These are phyloP conservation scores for Salisapilia sapeloensis DNA, from an alignment of 352 stramenopile species.

Conservation along the genomic window DNA sequence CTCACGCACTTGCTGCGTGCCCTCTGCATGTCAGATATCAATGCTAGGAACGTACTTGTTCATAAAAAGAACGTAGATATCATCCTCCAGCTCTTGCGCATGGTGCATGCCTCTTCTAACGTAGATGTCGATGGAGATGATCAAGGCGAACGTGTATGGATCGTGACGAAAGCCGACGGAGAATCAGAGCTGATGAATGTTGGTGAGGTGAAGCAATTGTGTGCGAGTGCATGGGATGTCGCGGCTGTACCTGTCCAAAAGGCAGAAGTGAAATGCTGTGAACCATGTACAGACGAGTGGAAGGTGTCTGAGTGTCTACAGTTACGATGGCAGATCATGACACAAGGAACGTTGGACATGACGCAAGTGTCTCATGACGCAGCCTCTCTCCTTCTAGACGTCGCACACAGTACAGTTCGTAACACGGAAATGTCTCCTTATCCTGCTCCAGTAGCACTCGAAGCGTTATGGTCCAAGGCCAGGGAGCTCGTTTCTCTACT, in stretches of 20 bases:
- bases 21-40: slow-evolving; percentile 22
- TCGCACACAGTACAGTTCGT: slow-evolving; percentile 43
- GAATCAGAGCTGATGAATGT: slow-evolving; percentile 17
- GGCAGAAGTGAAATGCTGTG: too few species aligned
- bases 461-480: slow-evolving; percentile 21
- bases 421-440: slow-evolving; percentile 18
- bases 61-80: slow-evolving; percentile 22
- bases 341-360: slow-evolving; percentile 21
- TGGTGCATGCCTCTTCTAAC: slow-evolving; percentile 30
- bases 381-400: slow-evolving; percentile 31
- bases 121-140: slow-evolving; percentile 5
- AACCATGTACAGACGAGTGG: slow-evolving; percentile 16
- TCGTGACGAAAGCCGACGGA: slow-evolving; percentile 15
- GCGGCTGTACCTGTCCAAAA: too few species aligned
- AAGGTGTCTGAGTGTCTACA: too few species aligned
- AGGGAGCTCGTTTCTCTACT: slow-evolving; percentile 37
- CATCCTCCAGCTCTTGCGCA: slow-evolving; percentile 39
- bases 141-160: too few species aligned
- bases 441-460: slow-evolving; percentile 32
- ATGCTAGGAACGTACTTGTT: slow-evolving; percentile 31
- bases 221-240: slow-evolving; percentile 14
- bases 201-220: slow-evolving; percentile 28
- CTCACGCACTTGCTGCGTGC: slow-evolving; percentile 38
- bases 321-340: slow-evolving; percentile 59
- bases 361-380: slow-evolving; percentile 58